Evolutionary conservation across 176 grass and related monocot species (phyloP), one percentile per base, ranked within the genome.

Genomic region (Oryza australiensis): DNA sequence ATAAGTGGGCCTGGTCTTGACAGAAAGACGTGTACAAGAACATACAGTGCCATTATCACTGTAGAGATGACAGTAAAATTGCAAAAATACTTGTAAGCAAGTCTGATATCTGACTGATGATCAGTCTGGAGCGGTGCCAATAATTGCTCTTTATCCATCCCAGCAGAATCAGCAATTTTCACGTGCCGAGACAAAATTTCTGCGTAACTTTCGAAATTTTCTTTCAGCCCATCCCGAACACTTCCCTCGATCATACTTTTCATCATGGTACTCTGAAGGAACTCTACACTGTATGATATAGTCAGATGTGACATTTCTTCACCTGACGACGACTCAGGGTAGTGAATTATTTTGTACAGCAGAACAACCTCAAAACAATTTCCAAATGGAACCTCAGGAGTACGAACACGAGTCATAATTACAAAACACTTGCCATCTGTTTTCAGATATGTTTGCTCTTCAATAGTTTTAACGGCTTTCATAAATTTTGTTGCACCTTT

Each of bases 381-480:
- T 3, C 95, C 95, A 84, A 88, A 94, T 53, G 92, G 88, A 42
- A 98, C 90, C 43, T 94, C 92, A 2, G 92, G 95, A 10, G 90
- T 98, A 66, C 78, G 74, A 37, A 89, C 95, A 14, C 82, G 82
- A 46, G 80, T 84, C 80, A 84, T 79, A 66, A 94, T 59, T 26
- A 78, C 82, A 73, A 91, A 98, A 66, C 49, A 86, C 68, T 88
- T 87, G 22, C 88, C 90, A 83, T 98, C 86, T 35, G 88, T 90
- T 87, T 89, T 89, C 23, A 98, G 64, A 79, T 94, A 98, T 1
- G 79, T 89, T 80, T 98, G 95, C 37, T 93, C 90, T 75, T 98
- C 95, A 13, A 12, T 88, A 26, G 90, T 91, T 80, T 93, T 87
- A 73, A 98, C 86, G 33, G 77, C 80, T 93, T 94, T 98, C 68